phyloP scores from a whole-genome alignment of 1,284 basidiomycete genomes.

The Sanguinoderma infundibulare region DNA sequence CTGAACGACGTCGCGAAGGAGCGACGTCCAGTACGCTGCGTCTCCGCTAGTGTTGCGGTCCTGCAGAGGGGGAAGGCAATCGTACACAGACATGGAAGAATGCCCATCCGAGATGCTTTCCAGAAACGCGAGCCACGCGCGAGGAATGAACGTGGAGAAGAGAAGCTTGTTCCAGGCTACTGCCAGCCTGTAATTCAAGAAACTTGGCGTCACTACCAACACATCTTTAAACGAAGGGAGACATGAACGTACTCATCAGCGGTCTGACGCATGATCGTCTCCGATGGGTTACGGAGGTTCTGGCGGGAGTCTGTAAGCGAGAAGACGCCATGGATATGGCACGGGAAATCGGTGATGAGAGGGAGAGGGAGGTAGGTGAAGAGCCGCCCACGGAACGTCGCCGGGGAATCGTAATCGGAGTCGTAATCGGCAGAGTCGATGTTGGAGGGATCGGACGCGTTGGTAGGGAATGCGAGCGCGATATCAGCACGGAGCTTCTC shows the following conservation, averaged over 20 bases:
- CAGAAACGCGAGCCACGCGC: slow-evolving; percentile 7
- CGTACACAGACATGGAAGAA: not conserved
- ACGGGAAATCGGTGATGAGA: slow-evolving; percentile 47
- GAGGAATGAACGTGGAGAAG: slow-evolving; percentile 13
- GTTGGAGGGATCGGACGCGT: no score
- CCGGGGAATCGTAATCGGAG: no score
- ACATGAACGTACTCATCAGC: slow-evolving; percentile 45
- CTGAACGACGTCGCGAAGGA: slow-evolving; percentile 1
- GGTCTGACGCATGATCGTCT: slow-evolving; percentile 42
- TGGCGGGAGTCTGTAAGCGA: slow-evolving; percentile 51
- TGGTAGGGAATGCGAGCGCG: slow-evolving; percentile 40
- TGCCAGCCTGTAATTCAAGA: slow-evolving; percentile 14
- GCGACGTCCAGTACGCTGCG: slow-evolving; percentile 9
- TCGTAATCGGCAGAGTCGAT: no score
- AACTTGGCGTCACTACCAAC: no score
- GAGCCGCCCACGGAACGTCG: slow-evolving; percentile 38
- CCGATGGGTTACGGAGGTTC: slow-evolving; percentile 46
- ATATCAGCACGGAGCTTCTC: slow-evolving; percentile 46
- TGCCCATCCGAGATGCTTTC: not conserved
- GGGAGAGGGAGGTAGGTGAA: slow-evolving; percentile 56
- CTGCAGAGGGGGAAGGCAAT: slow-evolving; percentile 3
- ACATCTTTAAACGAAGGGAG: no score
- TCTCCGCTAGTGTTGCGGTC: slow-evolving; percentile 7
- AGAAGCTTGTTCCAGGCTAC: slow-evolving; percentile 27
- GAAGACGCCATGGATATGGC: slow-evolving; percentile 51